Base-by-base conservation (phyloP, 805 yeast genomes). In the Clavispora phyllophila region DNA sequence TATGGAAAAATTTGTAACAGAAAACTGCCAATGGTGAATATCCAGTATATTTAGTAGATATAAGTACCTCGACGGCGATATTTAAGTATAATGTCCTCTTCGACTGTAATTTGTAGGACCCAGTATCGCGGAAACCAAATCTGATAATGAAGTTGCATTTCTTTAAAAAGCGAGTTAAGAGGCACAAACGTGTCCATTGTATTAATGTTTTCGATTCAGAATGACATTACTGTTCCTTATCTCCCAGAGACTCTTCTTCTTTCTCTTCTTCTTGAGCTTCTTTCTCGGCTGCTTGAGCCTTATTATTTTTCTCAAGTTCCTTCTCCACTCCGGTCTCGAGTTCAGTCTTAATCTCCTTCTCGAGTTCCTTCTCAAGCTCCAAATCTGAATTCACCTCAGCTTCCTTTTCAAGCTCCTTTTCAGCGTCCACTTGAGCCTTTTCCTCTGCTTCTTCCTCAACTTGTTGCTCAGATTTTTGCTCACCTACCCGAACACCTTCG, bases 1-100 rank as follows among this genome's bases (percentile, higher is more conserved):
- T 79, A 5, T 86, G 93, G 93, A 82, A 73, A 53, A 87, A 79
- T 23, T 59, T 84, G 13, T 82, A 57, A 35, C 13, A 5, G n/a
- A 15, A 13, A 15, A 18, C 6, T 19, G n/a, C n/a, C n/a, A n/a
- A n/a, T n/a, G 12, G 23, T 18, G 26, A 22, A 13, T 12, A 4
- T 10, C 27, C n/a, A 8, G 13, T 12, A 12, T 8, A 25, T 25
- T 10, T 12, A 25, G 13, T 12, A 25, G 10, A 33, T 17, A 17
- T 5, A 17, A 31, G 14, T 31, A 13, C 13, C 22, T 17, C 15
- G 8, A 5, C n/a, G 12, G 12, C n/a, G 22, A 15, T 14, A 17
- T 6, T 4, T 10, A 7, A 9, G n/a, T 25, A 12, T 25, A 6
- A 7, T 25, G 4, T 12, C n/a, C n/a, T n/a, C n/a, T n/a, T n/a